Evolutionary conservation across 306 rosid genomes (phyloP), one percentile per base, ranked within the genome.

Genomic region (Prunus padus): DNA sequence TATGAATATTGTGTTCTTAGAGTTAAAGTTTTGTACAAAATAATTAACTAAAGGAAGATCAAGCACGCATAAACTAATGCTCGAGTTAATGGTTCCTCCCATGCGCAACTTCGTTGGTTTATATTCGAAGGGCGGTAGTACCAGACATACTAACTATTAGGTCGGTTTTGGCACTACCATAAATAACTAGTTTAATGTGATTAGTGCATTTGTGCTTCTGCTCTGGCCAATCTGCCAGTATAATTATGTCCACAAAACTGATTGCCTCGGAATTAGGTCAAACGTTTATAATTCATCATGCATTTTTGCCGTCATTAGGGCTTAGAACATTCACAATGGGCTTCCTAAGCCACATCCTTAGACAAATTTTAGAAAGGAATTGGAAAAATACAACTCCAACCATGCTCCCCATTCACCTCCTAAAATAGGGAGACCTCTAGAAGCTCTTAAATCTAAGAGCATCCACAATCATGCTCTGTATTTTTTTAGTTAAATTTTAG

Each of bases 71-170:
- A 37, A 37, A 37, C 42, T 37, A 37, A 37, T 37, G 26, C 16
- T 40, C 6, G 16, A 19, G 20, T 51, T 50, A 52, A 75, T 64
- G 78, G 62, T 3, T 86, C 79, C 44, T 28, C 63, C 61, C 26
- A 23, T 57, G 82, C 56, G 81, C 81, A 79, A 81, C 71, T 84
- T 89, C 80, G 63, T 64, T 81, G 92, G 86, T 50, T 80, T 71
- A 67, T 65, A 83, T 62, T 28, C 57, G 64, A 79, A 67, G 80
- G 90, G 62, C 96, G 89, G 92, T 73, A 44, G 42, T 37, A 76
- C 28, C 52, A 52, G 19, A 57, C 64, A 71, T 44, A 57, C 51
- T 72, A 52, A 45, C 19, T 28, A 30, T 59, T 2, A 49, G 71
- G 19, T 30, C 46, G 54, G 65, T 31, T 0, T 15, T 56, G 33